Evolutionary conservation across 106 monocot genomes (phyloP).

Genomic region (Dioscorea alata): DNA sequence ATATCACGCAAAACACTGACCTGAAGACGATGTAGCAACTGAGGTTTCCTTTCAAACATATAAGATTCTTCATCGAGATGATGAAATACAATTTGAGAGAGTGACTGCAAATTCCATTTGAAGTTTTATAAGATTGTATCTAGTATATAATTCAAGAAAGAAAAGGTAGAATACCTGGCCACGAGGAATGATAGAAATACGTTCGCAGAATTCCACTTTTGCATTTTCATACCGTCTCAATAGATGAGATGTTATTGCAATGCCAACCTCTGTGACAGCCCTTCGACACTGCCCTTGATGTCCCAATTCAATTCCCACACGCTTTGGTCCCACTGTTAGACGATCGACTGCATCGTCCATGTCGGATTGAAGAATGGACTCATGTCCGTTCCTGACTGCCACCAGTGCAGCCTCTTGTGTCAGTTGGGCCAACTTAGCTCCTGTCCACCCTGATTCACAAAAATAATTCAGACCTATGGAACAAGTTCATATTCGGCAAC

Average conservation of each 20-base stretch:
- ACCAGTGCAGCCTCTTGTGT: conserved; percentile 81
- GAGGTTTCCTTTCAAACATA: conserved; percentile 76
- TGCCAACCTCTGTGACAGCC: conserved; percentile 67
- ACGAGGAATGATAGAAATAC: conserved; percentile 78
- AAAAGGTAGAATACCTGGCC: conserved; percentile 42
- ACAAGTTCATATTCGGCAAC: background rate
- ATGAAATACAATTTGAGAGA: conserved; percentile 81
- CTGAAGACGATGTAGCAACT: conserved; percentile 83
- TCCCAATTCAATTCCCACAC: conserved; percentile 61
- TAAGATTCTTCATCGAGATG: conserved; percentile 81
- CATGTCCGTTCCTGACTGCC: conserved; percentile 64
- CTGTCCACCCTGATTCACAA: conserved; percentile 63
- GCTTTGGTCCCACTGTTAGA: conserved; percentile 68
- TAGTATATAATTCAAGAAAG: too few relatives aligned
- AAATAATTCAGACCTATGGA: conserved; percentile 4
- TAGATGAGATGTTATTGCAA: conserved; percentile 79
- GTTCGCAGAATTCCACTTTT: conserved; percentile 70
- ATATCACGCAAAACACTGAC: conserved; percentile 8
- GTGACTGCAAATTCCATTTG: conserved; percentile 37
- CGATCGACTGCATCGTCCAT: conserved; percentile 87
- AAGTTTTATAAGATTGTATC: background rate
- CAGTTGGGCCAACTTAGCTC: conserved; percentile 77
- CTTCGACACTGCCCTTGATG: conserved; percentile 81
- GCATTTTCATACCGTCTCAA: conserved; percentile 75
- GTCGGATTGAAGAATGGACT: conserved; percentile 64